phyloP scores from a whole-genome alignment of 495 filamentous ascomycete species.

The Lasiosphaeriaceae sp. region DNA sequence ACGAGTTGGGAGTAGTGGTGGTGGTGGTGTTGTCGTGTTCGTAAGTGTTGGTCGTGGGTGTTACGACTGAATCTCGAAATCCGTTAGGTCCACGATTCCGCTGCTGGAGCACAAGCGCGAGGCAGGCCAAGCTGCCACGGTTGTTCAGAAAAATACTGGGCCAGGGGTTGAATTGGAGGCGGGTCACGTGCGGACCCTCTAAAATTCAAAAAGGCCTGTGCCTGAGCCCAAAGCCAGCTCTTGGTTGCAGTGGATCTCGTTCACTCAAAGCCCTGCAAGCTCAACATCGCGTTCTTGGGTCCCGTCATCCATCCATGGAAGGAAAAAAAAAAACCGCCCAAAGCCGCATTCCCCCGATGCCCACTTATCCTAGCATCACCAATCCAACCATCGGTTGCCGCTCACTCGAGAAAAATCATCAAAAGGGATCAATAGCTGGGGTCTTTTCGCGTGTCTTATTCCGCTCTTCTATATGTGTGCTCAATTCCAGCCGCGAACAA shows the following conservation, averaged over 20 bases:
- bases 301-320: not conserved
- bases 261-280: too few relatives aligned
- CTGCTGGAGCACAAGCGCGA: not conserved
- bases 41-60: not conserved
- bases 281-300: too few relatives aligned
- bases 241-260: too few relatives aligned
- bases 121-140: conserved; percentile 44
- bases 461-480: too few relatives aligned
- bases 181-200: not conserved
- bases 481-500: too few relatives aligned
- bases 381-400: too few relatives aligned
- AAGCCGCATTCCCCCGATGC: too few relatives aligned
- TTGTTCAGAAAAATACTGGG: conserved; percentile 37
- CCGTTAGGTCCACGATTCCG: not conserved
- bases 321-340: not conserved
- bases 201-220: not conserved
- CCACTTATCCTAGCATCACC: too few relatives aligned
- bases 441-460: too few relatives aligned
- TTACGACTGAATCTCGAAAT: not conserved
- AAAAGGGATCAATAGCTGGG: too few relatives aligned
- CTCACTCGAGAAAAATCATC: too few relatives aligned
- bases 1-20: not conserved
- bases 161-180: conserved; percentile 19
- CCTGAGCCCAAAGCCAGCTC: not conserved
- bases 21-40: conserved; percentile 3